Evolutionary conservation across 78 protist genomes (phyloP).

Genomic region (Cyanophora paradoxa): DNA sequence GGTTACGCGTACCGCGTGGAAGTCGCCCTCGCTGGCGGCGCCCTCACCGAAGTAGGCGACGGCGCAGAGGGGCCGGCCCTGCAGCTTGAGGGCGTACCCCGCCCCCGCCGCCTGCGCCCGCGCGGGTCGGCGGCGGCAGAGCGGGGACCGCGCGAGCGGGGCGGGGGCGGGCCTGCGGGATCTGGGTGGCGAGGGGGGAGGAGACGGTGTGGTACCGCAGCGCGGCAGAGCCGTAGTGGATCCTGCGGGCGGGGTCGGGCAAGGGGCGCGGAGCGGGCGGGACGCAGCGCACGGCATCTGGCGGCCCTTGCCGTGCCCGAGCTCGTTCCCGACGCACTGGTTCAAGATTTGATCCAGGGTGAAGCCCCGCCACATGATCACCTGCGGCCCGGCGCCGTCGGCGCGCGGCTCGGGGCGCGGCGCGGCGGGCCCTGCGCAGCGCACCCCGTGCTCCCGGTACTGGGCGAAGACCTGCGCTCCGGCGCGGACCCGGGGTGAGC

Average conservation of each 20-base stretch:
- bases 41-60: conserved; percentile 95
- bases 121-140: background rate
- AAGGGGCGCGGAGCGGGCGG: no score
- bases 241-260: no score
- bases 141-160: background rate
- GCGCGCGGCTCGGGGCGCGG: no score
- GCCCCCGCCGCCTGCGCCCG: conserved; percentile 85
- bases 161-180: conserved; percentile 35
- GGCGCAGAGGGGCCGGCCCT: conserved; percentile 40
- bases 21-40: conserved; percentile 95
- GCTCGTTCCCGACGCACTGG: conserved; percentile 71
- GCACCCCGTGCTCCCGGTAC: conserved; percentile 84
- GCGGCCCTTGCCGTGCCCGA: conserved; percentile 84
- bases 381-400: no score
- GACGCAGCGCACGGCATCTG: no score
- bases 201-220: conserved; percentile 81
- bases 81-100: conserved; percentile 75
- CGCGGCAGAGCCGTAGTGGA: conserved; percentile 81
- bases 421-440: no score
- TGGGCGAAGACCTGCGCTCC: conserved; percentile 81
- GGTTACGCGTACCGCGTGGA: conserved; percentile 90
- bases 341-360: conserved; percentile 57
- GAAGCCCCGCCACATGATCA: conserved; percentile 81
- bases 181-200: conserved; percentile 84
- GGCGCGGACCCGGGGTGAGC: conserved; percentile 44